phyloP scores from a whole-genome alignment of 139 green algal species.

The Deuterostichococcus epilithicus region DNA sequence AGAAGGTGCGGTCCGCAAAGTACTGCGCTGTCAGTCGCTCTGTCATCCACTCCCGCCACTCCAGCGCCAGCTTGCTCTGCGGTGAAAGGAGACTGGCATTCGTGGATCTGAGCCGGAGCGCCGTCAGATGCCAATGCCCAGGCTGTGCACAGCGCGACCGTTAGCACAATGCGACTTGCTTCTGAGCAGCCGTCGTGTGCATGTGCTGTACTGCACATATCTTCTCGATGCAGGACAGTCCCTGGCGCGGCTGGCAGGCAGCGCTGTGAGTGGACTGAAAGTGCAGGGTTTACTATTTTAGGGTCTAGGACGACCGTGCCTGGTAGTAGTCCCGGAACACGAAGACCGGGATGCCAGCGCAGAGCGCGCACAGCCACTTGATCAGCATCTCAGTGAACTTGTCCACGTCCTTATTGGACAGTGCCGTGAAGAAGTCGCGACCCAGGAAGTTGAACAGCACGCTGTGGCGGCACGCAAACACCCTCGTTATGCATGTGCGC shows the following conservation, averaged over 20 bases:
- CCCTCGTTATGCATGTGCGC: too few species aligned
- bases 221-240: too few species aligned
- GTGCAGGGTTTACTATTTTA: neutral
- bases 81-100: neutral
- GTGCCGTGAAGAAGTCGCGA: slow-evolving; percentile 98
- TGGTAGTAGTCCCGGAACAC: slow-evolving; percentile 84
- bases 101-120: too few species aligned
- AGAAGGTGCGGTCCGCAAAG: slow-evolving; percentile 85
- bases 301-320: slow-evolving; percentile 21
- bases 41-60: slow-evolving; percentile 97
- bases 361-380: slow-evolving; percentile 60
- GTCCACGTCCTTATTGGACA: slow-evolving; percentile 76
- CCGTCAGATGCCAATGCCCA: too few species aligned
- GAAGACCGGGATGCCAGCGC: slow-evolving; percentile 83
- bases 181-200: neutral
- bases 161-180: neutral
- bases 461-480: slow-evolving; percentile 33
- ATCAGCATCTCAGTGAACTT: slow-evolving; percentile 80
- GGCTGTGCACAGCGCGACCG: too few species aligned
- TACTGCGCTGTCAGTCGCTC: slow-evolving; percentile 75
- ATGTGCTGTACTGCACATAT: neutral
- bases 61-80: slow-evolving; percentile 74
- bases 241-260: too few species aligned
- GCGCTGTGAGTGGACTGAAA: too few species aligned
- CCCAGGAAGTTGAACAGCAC: slow-evolving; percentile 97